phyloP scores from a whole-genome alignment of 495 filamentous ascomycete genomes.

The Penicillium bovifimosum region DNA sequence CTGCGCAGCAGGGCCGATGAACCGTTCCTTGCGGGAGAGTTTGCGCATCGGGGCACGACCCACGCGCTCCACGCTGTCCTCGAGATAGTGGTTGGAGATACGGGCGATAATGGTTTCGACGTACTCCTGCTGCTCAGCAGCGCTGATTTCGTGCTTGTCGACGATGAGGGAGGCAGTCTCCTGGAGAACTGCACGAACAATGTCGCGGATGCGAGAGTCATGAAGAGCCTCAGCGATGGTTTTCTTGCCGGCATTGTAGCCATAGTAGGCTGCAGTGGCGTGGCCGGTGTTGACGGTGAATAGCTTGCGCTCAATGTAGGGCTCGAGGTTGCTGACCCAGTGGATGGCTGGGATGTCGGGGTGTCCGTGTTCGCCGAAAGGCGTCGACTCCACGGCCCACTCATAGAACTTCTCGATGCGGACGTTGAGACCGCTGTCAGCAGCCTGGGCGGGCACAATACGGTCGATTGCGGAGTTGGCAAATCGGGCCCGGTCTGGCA shows the following conservation, averaged over 20 bases:
- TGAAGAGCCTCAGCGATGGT: conserved; percentile 81
- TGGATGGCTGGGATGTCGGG: conserved; percentile 82
- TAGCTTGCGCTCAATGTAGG: conserved; percentile 98
- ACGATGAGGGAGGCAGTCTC: conserved; percentile 84
- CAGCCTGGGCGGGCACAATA: conserved; percentile 85
- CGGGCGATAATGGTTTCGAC: conserved; percentile 86
- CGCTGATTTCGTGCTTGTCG: conserved; percentile 73
- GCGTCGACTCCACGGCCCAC: conserved; percentile 87
- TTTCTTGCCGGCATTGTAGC: conserved; percentile 72
- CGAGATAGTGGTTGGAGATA: conserved; percentile 91
- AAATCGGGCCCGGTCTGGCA: conserved; percentile 66
- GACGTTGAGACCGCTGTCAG: conserved; percentile 76
- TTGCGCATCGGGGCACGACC: conserved; percentile 93
- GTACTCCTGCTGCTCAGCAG: conserved; percentile 77
- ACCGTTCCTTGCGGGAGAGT: conserved; percentile 85
- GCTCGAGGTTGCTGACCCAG: conserved; percentile 84
- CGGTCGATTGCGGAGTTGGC: conserved; percentile 98
- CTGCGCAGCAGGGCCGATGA: conserved; percentile 85
- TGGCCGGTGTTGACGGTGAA: conserved; percentile 99
- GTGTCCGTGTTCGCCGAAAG: conserved; percentile 60
- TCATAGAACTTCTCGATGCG: conserved; percentile 97
- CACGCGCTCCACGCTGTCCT: conserved; percentile 91
- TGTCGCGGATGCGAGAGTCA: conserved; percentile 60
- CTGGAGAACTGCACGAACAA: conserved; percentile 67
- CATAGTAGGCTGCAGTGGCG: conserved; percentile 95